phyloP scores from a whole-genome alignment of 257 asterid genomes.

The Capsicum chinense region DNA sequence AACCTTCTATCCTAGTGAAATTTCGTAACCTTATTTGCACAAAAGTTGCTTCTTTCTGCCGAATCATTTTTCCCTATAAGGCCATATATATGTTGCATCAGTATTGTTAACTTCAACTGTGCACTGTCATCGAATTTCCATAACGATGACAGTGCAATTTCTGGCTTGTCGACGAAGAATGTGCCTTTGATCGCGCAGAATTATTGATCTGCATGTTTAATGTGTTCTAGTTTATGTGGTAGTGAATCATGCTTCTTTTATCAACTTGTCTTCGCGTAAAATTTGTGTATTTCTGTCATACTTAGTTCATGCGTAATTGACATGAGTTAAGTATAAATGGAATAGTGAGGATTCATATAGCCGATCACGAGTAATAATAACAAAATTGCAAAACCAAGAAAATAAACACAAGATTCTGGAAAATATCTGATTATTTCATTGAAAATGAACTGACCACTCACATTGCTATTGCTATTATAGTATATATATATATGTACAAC shows the following conservation, averaged over 20 bases:
- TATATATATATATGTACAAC: conserved; percentile 6
- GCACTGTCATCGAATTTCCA: neutral
- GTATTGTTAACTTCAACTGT: neutral
- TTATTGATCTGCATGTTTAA: neutral
- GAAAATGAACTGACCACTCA: neutral
- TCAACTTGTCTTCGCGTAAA: neutral
- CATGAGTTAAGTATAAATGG: neutral
- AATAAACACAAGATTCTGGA: neutral
- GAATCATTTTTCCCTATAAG: neutral
- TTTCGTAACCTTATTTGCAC: conserved; percentile 1
- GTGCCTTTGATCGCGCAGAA: neutral
- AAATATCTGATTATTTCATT: neutral
- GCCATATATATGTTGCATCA: neutral
- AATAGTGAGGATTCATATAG: neutral
- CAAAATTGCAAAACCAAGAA: neutral
- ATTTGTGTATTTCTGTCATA: neutral
- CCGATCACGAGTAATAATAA: neutral
- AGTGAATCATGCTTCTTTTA: neutral
- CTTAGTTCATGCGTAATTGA: neutral
- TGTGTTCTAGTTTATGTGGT: neutral
- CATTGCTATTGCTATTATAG: neutral
- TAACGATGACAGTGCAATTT: neutral
- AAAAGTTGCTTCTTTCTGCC: neutral
- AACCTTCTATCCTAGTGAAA: neutral
- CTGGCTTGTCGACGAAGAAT: neutral